These are phyloP conservation scores for Trichoderma endophyticum DNA, from an alignment of 2,329 filamentous ascomycete species.

Conservation along the genomic window DNA sequence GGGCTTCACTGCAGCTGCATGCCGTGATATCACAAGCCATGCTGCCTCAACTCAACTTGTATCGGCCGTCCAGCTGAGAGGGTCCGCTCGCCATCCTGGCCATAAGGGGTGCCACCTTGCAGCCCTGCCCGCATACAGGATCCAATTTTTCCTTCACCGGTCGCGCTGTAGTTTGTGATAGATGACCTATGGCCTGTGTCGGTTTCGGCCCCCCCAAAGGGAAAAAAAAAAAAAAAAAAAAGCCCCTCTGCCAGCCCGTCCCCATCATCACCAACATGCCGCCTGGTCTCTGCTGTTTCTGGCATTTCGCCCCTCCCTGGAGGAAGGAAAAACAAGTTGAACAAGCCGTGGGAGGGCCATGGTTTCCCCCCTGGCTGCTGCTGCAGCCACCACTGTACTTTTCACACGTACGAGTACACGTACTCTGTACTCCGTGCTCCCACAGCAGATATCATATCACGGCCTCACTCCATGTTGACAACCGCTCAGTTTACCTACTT, in stretches of 20 bases:
- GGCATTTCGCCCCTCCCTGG: neutral
- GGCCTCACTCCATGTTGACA: neutral
- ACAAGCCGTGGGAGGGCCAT: neutral
- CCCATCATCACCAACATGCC: constrained; percentile 6
- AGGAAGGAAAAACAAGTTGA: neutral
- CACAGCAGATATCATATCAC: neutral
- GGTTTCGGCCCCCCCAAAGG: neutral
- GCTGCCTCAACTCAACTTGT: neutral
- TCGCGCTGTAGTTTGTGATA: constrained; percentile 31
- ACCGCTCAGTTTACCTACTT: neutral
- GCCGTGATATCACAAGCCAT: neutral
- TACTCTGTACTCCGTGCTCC: neutral
- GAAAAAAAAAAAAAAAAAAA: neutral
- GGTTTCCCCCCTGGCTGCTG: neutral
- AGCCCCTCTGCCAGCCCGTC: neutral
- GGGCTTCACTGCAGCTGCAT: constrained; percentile 12
- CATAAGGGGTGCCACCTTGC: constrained; percentile 8
- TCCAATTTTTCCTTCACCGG: constrained; percentile 24
- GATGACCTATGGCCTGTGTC: constrained; percentile 26
- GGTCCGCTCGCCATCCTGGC: neutral
- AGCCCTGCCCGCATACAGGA: constrained; percentile 14
- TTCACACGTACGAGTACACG: neutral
- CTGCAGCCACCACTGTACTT: neutral
- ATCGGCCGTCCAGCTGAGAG: constrained; percentile 15
- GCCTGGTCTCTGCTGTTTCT: neutral